Conservation (phyloP, 169 alveolate species). For the Theileria orientalis region DNA sequence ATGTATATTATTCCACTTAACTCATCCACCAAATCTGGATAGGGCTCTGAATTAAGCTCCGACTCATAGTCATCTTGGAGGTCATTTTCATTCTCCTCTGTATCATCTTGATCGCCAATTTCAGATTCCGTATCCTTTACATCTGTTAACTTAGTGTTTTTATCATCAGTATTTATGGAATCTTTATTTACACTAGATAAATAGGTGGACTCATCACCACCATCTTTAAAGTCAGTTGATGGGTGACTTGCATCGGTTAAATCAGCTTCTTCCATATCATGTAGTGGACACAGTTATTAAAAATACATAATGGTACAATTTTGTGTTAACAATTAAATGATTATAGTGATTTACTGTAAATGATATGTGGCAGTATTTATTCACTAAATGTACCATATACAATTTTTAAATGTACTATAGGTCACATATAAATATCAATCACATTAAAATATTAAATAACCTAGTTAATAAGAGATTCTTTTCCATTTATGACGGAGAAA, state of each 20-base stretch:
- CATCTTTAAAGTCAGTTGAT: too few species aligned
- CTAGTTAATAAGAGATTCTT: neutral
- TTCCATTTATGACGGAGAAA: neutral
- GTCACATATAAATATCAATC: neutral
- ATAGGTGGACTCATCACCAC: too few species aligned
- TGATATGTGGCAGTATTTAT: too few species aligned
- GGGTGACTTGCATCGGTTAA: too few species aligned
- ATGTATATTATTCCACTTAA: constrained; percentile 81
- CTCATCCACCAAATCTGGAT: neutral
- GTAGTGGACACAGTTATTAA: too few species aligned
- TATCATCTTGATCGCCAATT: neutral
- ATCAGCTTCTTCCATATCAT: too few species aligned
- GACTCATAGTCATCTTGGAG: neutral
- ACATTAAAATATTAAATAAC: too few species aligned
- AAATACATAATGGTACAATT: too few species aligned
- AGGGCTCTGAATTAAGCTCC: neutral
- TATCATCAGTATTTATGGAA: neutral
- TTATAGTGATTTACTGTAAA: too few species aligned
- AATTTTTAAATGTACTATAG: neutral
- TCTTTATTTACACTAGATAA: too few species aligned
- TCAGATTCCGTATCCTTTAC: neutral
- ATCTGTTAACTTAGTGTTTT: neutral
- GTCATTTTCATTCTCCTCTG: neutral
- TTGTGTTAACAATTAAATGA: too few species aligned
- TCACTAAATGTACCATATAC: too few species aligned